Conservation (phyloP, 371 early-diverging fungal species). For the Mucor velutinosus region DNA sequence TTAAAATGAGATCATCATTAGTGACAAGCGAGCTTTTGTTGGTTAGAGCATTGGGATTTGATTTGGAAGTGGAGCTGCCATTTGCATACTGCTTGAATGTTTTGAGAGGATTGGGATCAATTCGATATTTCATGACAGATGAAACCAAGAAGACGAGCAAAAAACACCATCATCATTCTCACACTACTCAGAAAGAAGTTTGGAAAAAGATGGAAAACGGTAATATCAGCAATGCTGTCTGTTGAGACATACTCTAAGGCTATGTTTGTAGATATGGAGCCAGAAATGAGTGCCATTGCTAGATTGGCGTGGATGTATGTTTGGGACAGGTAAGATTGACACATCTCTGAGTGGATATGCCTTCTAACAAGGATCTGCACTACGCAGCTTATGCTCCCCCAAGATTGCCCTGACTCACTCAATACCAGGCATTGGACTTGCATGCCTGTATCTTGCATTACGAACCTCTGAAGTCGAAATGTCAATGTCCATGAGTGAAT, state of each 20-base stretch:
- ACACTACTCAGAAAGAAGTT: slow-evolving; percentile 40
- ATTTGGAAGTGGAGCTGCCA: slow-evolving; percentile 49
- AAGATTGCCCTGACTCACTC: slow-evolving; percentile 40
- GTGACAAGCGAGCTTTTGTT: slow-evolving; percentile 49
- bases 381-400: slow-evolving; percentile 41
- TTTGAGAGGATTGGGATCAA: slow-evolving; percentile 41
- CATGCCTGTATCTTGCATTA: slow-evolving; percentile 51
- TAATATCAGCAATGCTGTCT: slow-evolving; percentile 1
- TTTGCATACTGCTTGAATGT: slow-evolving; percentile 52
- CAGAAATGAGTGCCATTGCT: slow-evolving; percentile 44
- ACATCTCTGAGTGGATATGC: not conserved
- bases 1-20: slow-evolving; percentile 47
- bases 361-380: not conserved
- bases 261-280: slow-evolving; percentile 34
- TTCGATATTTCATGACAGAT: slow-evolving; percentile 31
- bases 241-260: not conserved
- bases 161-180: slow-evolving; percentile 16
- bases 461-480: slow-evolving; percentile 34
- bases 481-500: slow-evolving; percentile 50
- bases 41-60: slow-evolving; percentile 48
- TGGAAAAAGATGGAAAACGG: slow-evolving; percentile 43
- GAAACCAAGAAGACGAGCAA: slow-evolving; percentile 18
- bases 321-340: slow-evolving; percentile 39
- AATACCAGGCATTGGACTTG: slow-evolving; percentile 42
- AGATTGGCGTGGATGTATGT: slow-evolving; percentile 46